Base-by-base conservation (phyloP, 805 yeast species). In the Lachancea quebecensis region DNA sequence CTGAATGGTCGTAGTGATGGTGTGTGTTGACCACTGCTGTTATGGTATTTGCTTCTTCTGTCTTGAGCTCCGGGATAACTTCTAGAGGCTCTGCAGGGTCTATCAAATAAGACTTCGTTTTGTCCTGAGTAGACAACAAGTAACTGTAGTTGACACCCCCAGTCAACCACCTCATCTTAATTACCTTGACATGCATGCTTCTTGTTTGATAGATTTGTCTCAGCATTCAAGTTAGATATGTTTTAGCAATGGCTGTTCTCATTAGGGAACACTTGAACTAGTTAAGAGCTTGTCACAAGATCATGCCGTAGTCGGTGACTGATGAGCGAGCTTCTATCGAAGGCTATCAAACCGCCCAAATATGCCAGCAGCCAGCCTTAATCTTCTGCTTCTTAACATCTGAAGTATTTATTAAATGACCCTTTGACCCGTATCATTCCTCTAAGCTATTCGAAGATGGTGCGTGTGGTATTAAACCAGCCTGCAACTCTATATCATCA, bases 1-100 rank as follows among this genome's bases (percentile, higher is more conserved):
- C 96, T 2, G 96, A 72, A 66, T 93, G 99, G 61, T 93, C 99
- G 59, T 80, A 78, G 64, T 93, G 99, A 62, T 93, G 99, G 61
- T 93, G 99, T 1, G 98, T 93, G 66, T 93, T 93, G 41, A 86
- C 95, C 47, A 93, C 84, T 1, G 91, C 87, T 37, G 71, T 72
- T 43, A 93, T 65, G 41, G 81, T 76, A 34, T 74, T 65, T 34
- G 53, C 49, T 30, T 66, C 67, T 14, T 70, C 60, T 31, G 68
- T 58, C 31, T 66, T 53, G 27, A 77, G 58, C 11, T 63, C 68
- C 3, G 82, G 74, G 45, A 74, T 60, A 8, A 78, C 78, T 48
- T 88, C 96, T 4, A 72, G 62, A 1, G 96, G 91, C 54, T 82
- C 84, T 1, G 98, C 98, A 1, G 98, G 96, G 57, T 93, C 99